phyloP scores from a whole-genome alignment of 176 grass and related monocot species.

The Oryza officinalis region DNA sequence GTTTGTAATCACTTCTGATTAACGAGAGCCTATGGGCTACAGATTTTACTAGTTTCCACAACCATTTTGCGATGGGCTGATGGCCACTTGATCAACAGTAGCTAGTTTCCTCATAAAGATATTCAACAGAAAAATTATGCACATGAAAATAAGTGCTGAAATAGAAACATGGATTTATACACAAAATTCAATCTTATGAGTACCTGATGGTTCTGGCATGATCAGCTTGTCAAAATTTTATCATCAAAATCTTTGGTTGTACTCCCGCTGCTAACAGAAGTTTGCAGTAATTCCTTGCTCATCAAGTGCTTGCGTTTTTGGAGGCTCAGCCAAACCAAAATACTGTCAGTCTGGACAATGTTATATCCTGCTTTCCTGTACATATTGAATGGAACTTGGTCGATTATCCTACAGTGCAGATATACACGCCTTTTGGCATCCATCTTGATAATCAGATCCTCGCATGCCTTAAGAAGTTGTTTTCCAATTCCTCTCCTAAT shows the following conservation, averaged over 20 bases:
- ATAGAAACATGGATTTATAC: constrained; percentile 20
- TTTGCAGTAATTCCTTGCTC: constrained; percentile 59
- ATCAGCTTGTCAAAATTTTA: constrained; percentile 25
- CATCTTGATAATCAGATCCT: constrained; percentile 72
- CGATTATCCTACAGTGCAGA: constrained; percentile 86
- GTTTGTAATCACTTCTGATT: not conserved
- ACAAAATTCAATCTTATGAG: constrained; percentile 30
- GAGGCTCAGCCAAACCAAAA: constrained; percentile 78
- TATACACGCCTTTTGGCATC: constrained; percentile 56
- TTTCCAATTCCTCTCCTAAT: constrained; percentile 73
- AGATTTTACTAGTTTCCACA: constrained; percentile 13
- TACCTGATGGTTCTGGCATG: constrained; percentile 45
- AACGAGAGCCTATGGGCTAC: not conserved
- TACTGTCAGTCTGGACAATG: constrained; percentile 61
- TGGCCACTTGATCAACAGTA: constrained; percentile 2
- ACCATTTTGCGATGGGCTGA: not conserved
- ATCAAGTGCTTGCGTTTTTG: constrained; percentile 84
- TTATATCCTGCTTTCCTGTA: constrained; percentile 76
- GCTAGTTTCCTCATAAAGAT: constrained; percentile 4
- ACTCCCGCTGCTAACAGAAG: constrained; percentile 15
- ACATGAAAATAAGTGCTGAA: not conserved
- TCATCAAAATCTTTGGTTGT: constrained; percentile 37
- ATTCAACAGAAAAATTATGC: constrained; percentile 17
- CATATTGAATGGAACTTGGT: constrained; percentile 71
- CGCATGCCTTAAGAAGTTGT: constrained; percentile 76